These are phyloP conservation scores for Chlorophyllum brunneum DNA, from an alignment of 768 basidiomycete species.

Conservation along the genomic window DNA sequence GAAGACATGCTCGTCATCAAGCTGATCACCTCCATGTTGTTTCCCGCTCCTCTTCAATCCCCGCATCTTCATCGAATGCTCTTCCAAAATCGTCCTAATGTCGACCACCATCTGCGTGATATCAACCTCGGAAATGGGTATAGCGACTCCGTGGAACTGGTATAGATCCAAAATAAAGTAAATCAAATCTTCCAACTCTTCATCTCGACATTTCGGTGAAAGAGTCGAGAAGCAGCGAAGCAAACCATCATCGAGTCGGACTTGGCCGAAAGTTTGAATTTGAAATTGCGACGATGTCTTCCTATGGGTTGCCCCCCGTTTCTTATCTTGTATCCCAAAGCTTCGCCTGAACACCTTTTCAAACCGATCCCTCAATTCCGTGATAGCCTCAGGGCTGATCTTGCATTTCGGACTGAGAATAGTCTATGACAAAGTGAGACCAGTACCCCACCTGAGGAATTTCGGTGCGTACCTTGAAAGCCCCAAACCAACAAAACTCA, in stretches of 20 bases:
- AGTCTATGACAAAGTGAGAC: constrained; percentile 37
- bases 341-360: constrained; percentile 73
- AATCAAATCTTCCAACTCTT: constrained; percentile 92
- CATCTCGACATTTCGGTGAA: constrained; percentile 78
- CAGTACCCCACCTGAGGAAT: not conserved
- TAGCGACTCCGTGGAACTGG: constrained; percentile 86
- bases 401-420: constrained; percentile 51
- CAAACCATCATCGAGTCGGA: constrained; percentile 69
- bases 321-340: constrained; percentile 60
- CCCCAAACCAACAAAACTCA: constrained; percentile 96
- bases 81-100: constrained; percentile 71
- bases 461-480: constrained; percentile 72
- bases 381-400: constrained; percentile 41
- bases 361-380: constrained; percentile 59
- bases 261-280: constrained; percentile 33
- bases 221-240: constrained; percentile 84
- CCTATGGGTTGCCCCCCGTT: constrained; percentile 33
- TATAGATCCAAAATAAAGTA: constrained; percentile 94
- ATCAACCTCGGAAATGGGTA: constrained; percentile 90
- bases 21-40: constrained; percentile 15
- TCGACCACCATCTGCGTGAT: constrained; percentile 88
- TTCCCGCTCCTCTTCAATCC: constrained; percentile 21
- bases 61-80: constrained; percentile 45
- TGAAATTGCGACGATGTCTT: constrained; percentile 31
- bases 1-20: constrained; percentile 66